phyloP scores from a whole-genome alignment of 371 early-diverging fungal genomes.

The Syncephalis plumigaleata region DNA sequence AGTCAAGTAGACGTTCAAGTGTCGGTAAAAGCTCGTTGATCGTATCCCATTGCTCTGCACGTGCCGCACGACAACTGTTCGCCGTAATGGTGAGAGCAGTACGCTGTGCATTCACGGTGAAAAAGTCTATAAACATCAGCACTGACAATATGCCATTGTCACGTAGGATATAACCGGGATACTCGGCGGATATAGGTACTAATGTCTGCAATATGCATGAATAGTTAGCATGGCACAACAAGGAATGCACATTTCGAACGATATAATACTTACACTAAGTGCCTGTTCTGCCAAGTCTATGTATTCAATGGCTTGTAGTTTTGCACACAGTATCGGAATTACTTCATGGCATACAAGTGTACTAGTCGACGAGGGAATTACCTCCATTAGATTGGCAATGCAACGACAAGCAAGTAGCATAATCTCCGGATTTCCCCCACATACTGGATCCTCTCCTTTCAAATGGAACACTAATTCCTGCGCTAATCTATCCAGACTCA shows the following conservation, averaged over 20 bases:
- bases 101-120: slow-evolving; percentile 68
- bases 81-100: slow-evolving; percentile 64
- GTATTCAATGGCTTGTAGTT: slow-evolving; percentile 66
- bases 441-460: slow-evolving; percentile 22
- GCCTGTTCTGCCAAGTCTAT: slow-evolving; percentile 87
- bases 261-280: slow-evolving; percentile 18
- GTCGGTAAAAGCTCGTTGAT: slow-evolving; percentile 50
- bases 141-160: slow-evolving; percentile 62
- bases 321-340: slow-evolving; percentile 49
- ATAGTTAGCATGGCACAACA: no score
- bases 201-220: no score
- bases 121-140: slow-evolving; percentile 82
- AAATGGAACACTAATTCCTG: slow-evolving; percentile 34
- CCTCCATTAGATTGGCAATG: slow-evolving; percentile 74
- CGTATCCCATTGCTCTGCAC: slow-evolving; percentile 31
- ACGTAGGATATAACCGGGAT: slow-evolving; percentile 49
- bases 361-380: slow-evolving; percentile 48
- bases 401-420: slow-evolving; percentile 79
- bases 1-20: slow-evolving; percentile 40
- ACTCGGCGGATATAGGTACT: slow-evolving; percentile 53
- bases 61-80: slow-evolving; percentile 52
- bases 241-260: no score
- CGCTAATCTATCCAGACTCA: slow-evolving; percentile 30
- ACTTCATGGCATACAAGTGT: slow-evolving; percentile 53
- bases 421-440: slow-evolving; percentile 31